These are phyloP conservation scores for Talaromyces sp. DNA, from an alignment of 2,329 filamentous ascomycete species.

Conservation along the genomic window DNA sequence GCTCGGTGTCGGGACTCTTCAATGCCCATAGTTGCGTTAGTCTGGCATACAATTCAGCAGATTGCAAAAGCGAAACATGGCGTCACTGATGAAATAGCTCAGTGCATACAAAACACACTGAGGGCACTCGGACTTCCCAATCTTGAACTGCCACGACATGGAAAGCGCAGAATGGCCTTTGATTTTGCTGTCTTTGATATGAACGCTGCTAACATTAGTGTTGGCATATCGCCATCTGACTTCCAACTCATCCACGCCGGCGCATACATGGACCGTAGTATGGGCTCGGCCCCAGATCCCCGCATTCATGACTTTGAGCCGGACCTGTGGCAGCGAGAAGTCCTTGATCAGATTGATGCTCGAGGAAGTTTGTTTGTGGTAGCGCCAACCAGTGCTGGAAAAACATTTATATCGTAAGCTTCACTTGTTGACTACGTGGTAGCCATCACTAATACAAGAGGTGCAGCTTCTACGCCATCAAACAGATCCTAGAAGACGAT, in stretches of 20 bases:
- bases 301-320: slow-evolving; percentile 64
- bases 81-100: slow-evolving; percentile 40
- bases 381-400: slow-evolving; percentile 72
- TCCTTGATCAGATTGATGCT: slow-evolving; percentile 67
- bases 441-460: neutral
- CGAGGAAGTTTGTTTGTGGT: slow-evolving; percentile 68
- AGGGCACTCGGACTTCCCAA: slow-evolving; percentile 29
- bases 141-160: slow-evolving; percentile 16
- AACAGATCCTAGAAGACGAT: slow-evolving; percentile 62
- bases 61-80: slow-evolving; percentile 34
- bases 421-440: neutral
- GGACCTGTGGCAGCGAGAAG: slow-evolving; percentile 69
- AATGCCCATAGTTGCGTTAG: neutral
- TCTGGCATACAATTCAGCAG: slow-evolving; percentile 36
- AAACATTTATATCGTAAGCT: slow-evolving; percentile 65
- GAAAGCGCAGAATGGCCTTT: slow-evolving; percentile 19
- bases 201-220: slow-evolving; percentile 24
- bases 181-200: slow-evolving; percentile 18
- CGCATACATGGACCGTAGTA: slow-evolving; percentile 69
- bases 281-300: slow-evolving; percentile 62
- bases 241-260: slow-evolving; percentile 67
- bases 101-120: slow-evolving; percentile 29
- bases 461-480: slow-evolving; percentile 68
- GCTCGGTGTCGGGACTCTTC: neutral
- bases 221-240: slow-evolving; percentile 44